Conservation (phyloP, 306 rosid species). For the Luffa acutangula region DNA sequence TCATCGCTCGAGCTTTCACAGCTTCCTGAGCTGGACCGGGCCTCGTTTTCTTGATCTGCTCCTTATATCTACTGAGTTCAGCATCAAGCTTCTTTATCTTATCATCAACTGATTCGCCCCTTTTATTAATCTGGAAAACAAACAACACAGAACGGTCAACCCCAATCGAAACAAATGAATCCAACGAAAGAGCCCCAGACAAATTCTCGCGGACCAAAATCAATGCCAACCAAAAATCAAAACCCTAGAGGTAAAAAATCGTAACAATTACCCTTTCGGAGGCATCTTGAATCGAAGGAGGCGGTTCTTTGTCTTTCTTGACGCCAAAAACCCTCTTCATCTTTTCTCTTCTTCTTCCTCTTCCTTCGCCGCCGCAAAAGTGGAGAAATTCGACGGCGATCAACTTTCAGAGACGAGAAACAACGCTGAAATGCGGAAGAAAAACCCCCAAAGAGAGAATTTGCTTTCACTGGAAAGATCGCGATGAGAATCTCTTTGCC, state of each 20-base stretch:
- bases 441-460: not conserved
- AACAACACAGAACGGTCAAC: not conserved
- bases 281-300: slow-evolving; percentile 80
- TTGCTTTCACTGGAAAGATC: not conserved
- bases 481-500: not conserved
- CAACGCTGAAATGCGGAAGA: not conserved
- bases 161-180: not conserved
- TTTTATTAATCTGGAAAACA: slow-evolving; percentile 54
- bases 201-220: not conserved
- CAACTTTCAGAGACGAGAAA: not conserved
- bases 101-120: slow-evolving; percentile 82
- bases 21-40: slow-evolving; percentile 97
- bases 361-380: not conserved
- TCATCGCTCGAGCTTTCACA: slow-evolving; percentile 87
- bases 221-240: not conserved
- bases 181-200: not conserved
- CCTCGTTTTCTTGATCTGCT: slow-evolving; percentile 87
- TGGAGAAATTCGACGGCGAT: not conserved
- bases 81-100: slow-evolving; percentile 80
- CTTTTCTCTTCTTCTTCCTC: slow-evolving; percentile 11
- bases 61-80: slow-evolving; percentile 81
- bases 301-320: slow-evolving; percentile 83
- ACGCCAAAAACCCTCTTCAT: slow-evolving; percentile 86
- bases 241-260: not conserved
- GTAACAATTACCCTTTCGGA: slow-evolving; percentile 46